Evolutionary conservation across 768 basidiomycete genomes (phyloP), one percentile per base, ranked within the genome.

Genomic region (Kwoniella shandongensis): DNA sequence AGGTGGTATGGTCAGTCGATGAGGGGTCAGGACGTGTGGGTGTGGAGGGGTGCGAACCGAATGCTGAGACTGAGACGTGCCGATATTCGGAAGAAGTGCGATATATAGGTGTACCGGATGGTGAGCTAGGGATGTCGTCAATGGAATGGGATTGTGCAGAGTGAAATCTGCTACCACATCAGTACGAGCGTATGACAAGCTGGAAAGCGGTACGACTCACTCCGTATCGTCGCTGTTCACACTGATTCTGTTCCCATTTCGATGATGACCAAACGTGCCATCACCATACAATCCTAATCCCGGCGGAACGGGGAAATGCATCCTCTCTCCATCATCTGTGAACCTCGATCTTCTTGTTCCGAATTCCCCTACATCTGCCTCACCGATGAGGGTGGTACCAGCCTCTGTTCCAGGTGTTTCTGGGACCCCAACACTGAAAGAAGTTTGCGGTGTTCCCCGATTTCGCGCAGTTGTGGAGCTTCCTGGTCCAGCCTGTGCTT

Each of bases 351-450:
- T 4, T 40, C 49, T 29, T 29, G 22, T n/a, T 41, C 46, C n/a
- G 23, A 29, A 27, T 13, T 23, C 48, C 20, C 27, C 38, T 20
- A 44, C 11, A 18, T 32, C 44, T 7, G 8, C 41, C 8, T 42
- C 41, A n/a, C 41, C 17, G 11, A 32, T 25, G 4, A 38, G 29
- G 2, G 47, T 5, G 35, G 42, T 42, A 2, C 26, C n/a, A n/a
- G 23, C 30, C 1, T 51, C 49, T 0, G 49, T 51, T 4, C 20
- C 38, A 15, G 56, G 49, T 7, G 56, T 58, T 7, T 42, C 26
- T 3, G 56, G 56, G 27, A 58, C 32, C 8, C 56, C 56, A 11
- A 58, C 26, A 30, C 56, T 58, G 48, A 58, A 51, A 22, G 54
- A 32, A 13, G 32, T 32, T 13, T 6, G 13, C 7, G 32, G 32